A percentile compares a stretch with the other conserved stretches of the same genome.
Evolutionary conservation across 139 green algal genomes (phyloP).

Genomic region (Volvox africanus): DNA sequence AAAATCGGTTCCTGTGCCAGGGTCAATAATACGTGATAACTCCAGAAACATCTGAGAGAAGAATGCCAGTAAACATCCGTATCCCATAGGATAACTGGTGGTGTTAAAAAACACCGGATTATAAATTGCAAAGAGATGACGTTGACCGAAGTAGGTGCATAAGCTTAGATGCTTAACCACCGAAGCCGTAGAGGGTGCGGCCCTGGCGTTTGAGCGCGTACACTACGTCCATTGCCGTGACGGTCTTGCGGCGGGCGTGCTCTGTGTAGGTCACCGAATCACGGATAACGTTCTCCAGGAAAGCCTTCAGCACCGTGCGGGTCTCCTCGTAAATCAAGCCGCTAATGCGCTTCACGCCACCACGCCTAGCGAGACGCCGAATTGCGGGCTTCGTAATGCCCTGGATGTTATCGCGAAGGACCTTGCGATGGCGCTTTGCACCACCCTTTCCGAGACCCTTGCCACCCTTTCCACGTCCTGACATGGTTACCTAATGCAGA

Average conservation of each 20-base stretch:
- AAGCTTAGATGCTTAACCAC: not conserved
- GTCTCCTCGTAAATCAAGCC: not conserved
- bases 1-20: no score
- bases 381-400: not conserved
- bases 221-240: not conserved
- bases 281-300: not conserved
- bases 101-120: not conserved
- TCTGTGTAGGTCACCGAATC: not conserved
- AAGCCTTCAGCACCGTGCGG: not conserved
- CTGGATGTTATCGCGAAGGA: not conserved
- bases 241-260: not conserved
- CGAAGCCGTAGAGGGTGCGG: not conserved
- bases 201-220: not conserved
- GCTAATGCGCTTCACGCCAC: not conserved
- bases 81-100: no score
- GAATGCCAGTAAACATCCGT: no score
- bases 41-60: no score
- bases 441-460: not conserved
- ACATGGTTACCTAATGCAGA: not conserved
- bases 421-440: not conserved
- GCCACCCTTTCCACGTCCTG: not conserved
- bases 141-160: no score
- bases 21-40: no score
- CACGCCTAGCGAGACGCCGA: not conserved
- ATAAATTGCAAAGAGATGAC: not conserved